Base-by-base conservation (phyloP, 176 grass and related monocot genomes). In the Ensete glaucum region DNA sequence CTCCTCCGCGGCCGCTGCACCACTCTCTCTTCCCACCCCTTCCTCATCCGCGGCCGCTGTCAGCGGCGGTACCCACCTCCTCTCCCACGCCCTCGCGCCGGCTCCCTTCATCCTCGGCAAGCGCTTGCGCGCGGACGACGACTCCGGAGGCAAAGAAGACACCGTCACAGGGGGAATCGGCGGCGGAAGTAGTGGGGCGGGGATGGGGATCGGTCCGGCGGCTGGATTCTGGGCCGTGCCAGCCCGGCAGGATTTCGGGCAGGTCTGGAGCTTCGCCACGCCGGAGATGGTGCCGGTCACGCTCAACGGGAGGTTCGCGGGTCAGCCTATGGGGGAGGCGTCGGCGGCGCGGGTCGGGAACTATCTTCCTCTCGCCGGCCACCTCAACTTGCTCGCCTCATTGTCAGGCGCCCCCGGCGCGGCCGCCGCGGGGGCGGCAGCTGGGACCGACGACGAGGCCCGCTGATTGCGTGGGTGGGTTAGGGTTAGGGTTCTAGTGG, bases 381-480 rank as follows among this genome's bases (percentile, higher is more conserved):
- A 98, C 83, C 88, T 98, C 73, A 98, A 98, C 82, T 86, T 91
- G 22, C 94, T 98, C 29, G 90, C 90, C 1, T 84, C 94, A 72
- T 89, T 93, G 71, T 98, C 93, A 13, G 79, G 80, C 1, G 84
- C 85, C 16, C 88, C 90, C 0, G 70, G 78, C 11, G 80, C 64
- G 9, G 52, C 79, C 1, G 54, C 80, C 8, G 79, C 69, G 1
- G 23, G 77, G 11, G 80, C 80, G 1, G 79, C 79, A 0, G 80
- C 70, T 1, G 63, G 88, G 59, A 73, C 43, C 12, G 90, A 91
- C 48, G 88, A 91, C 64, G 88, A 91, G 62, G 60, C 74, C 1
- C 88, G 84, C 82, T 98, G 80, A 88, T 23, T 17, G 52, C 72
- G 26, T 51, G 67, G 25, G 9, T 67, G 26, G 34, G 43, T 12